Evolutionary conservation across 1,284 basidiomycete genomes (phyloP).

Genomic region (Meira miltonrushii): DNA sequence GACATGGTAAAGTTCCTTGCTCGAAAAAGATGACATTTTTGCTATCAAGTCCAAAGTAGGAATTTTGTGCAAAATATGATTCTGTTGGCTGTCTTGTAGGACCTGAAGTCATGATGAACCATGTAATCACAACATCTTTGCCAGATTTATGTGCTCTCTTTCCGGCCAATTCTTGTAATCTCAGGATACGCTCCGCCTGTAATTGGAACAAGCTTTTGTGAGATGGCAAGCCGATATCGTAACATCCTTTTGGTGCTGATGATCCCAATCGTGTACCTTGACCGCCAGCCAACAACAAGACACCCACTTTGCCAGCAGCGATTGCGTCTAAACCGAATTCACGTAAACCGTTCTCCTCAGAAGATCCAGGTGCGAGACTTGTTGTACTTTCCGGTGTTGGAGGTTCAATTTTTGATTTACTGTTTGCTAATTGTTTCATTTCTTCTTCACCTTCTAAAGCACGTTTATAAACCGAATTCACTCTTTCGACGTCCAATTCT

Average conservation of each 20-base stretch:
- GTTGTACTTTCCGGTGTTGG: conserved; percentile 11
- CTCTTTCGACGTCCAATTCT: conserved; percentile 77
- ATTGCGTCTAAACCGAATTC: conserved; percentile 73
- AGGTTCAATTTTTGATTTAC: conserved; percentile 6
- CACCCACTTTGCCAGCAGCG: conserved; percentile 74
- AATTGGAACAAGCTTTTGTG: conserved; percentile 92
- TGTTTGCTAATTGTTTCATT: conserved; percentile 15
- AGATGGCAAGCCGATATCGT: conserved; percentile 88
- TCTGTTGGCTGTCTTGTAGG: conserved; percentile 85
- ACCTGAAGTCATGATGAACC: conserved; percentile 99
- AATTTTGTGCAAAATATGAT: conserved; percentile 72
- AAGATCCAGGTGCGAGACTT: conserved; percentile 25
- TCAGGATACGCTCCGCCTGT: conserved; percentile 87
- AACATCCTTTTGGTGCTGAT: conserved; percentile 90
- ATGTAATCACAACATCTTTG: conserved; percentile 66
- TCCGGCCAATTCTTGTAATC: conserved; percentile 70
- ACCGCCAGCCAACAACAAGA: conserved; percentile 93
- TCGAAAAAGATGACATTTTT: conserved; percentile 90
- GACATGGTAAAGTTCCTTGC: conserved; percentile 92
- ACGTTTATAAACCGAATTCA: conserved; percentile 79
- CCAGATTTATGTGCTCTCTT: conserved; percentile 57
- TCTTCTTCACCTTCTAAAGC: conserved; percentile 59
- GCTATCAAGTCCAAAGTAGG: conserved; percentile 75
- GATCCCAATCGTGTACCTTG: conserved; percentile 94
- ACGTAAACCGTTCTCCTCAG: conserved; percentile 60